A percentile compares a stretch with the other conserved stretches of the same genome.
These are phyloP conservation scores for Lactifluus pinguis DNA, from an alignment of 768 basidiomycete genomes.

Conservation along the genomic window DNA sequence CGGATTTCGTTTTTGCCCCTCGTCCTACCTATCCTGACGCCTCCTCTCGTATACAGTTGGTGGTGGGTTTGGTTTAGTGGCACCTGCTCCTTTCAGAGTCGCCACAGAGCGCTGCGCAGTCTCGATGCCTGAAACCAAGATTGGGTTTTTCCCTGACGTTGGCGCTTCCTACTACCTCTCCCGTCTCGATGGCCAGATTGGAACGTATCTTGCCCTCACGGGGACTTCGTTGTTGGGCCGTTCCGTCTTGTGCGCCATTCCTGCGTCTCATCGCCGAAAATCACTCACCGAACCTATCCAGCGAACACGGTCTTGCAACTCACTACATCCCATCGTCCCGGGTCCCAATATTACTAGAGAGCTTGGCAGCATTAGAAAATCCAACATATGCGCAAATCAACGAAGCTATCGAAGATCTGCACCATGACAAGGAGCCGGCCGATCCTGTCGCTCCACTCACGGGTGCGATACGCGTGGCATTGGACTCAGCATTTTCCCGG, in stretches of 20 bases:
- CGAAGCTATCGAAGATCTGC: conserved; percentile 56
- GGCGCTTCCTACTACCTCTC: conserved; percentile 87
- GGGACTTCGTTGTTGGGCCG: conserved; percentile 63
- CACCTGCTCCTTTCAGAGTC: conserved; percentile 80
- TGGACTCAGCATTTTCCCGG: conserved; percentile 74
- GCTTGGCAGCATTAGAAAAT: conserved; percentile 50
- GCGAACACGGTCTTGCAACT: conserved; percentile 89
- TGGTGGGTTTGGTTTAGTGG: conserved; percentile 84
- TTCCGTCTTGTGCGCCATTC: conserved; percentile 64
- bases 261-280: background rate
- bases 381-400: conserved; percentile 47
- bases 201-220: conserved; percentile 90
- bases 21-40: background rate
- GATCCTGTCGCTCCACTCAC: conserved; percentile 45
- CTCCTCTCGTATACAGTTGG: conserved; percentile 54
- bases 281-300: conserved; percentile 25
- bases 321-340: conserved; percentile 80
- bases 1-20: conserved; percentile 27
- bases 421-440: conserved; percentile 46
- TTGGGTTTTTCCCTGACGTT: conserved; percentile 87
- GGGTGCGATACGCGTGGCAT: conserved; percentile 59
- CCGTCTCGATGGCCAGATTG: conserved; percentile 82
- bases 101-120: conserved; percentile 89
- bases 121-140: conserved; percentile 96
- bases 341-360: conserved; percentile 60